A percentile compares a stretch with the other conserved stretches of the same genome.
These are phyloP conservation scores for Prunus davidiana DNA, from an alignment of 306 rosid genomes.

Conservation along the genomic window DNA sequence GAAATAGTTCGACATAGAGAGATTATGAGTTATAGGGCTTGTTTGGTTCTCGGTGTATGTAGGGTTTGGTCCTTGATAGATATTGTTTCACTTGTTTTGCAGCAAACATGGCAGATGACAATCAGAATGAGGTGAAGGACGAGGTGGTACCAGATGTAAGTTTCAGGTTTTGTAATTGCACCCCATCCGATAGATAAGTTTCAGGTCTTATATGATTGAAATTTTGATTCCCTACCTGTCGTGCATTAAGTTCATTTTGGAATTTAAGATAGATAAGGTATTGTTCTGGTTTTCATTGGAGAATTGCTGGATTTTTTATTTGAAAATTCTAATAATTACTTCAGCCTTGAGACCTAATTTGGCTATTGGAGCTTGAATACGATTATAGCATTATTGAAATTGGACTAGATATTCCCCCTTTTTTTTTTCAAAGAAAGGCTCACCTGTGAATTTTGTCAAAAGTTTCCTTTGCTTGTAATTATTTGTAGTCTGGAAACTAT, in stretches of 20 bases:
- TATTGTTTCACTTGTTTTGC: conserved; percentile 8
- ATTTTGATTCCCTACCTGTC: not conserved
- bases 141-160: conserved; percentile 66
- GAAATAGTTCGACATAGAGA: not conserved
- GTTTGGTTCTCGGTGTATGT: not conserved
- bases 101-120: conserved; percentile 68
- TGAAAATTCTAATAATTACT: not conserved
- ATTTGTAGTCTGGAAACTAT: not conserved
- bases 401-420: not conserved
- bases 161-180: conserved; percentile 3
- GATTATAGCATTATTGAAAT: not conserved
- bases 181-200: not conserved
- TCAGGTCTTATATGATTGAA: not conserved
- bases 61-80: not conserved
- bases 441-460: not conserved
- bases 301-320: not conserved
- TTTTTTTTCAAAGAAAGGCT: not conserved
- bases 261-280: not conserved
- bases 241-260: not conserved
- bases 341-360: not conserved
- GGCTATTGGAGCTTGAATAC: not conserved
- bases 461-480: not conserved
- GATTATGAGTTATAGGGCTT: not conserved
- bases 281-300: not conserved
- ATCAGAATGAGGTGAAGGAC: conserved; percentile 52